Evolutionary conservation across 768 basidiomycete species (phyloP), one percentile per base, ranked within the genome.

Genomic region (Pholiota molesta): DNA sequence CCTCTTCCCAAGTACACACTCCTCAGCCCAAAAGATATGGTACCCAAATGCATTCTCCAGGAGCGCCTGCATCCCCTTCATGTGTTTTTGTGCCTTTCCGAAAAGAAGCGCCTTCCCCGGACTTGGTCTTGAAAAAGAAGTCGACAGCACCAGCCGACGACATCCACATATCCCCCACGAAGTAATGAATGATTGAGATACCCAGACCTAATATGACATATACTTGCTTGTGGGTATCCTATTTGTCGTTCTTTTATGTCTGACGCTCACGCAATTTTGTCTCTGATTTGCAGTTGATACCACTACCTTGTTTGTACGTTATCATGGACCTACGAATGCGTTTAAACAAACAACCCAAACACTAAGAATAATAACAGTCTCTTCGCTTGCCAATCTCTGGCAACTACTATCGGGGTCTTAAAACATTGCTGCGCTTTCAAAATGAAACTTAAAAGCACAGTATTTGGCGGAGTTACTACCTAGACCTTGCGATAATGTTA

Each of bases 31-130:
- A 64, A 11, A 68, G 66, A 52, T 37, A 37, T 26, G 21, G 16
- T 37, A 3, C 53, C 17, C n/a, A 33, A n/a, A 13, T 35, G 19
- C 39, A 10, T 11, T 55, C 53, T 33, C 31, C 64, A 26, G 59
- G 49, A 44, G 56, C 69, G 45, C 59, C 68, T 29, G 64, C 62
- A 37, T 62, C 67, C 28, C 63, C 62, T 5, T 40, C 69, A 59
- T 78, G 78, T 28, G 78, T 86, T 64, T 87, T 86, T 70, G 80
- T 79, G 29, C 79, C 82, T 17, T 87, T 82, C 77, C 78, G 77
- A 59, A 81, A 83, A 57, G 76, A 79, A 53, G 77, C 80, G 23
- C 79, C 80, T n/a, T 84, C 84, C 42, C 86, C 86, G 45, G 86
- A 87, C 65, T 74, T 86, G 56, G 78, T 81, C 33, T 64, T 80